A percentile compares a stretch with the other conserved stretches of the same genome.
These are phyloP conservation scores for Acacia concinna DNA, from an alignment of 331 rosid species.

Conservation along the genomic window DNA sequence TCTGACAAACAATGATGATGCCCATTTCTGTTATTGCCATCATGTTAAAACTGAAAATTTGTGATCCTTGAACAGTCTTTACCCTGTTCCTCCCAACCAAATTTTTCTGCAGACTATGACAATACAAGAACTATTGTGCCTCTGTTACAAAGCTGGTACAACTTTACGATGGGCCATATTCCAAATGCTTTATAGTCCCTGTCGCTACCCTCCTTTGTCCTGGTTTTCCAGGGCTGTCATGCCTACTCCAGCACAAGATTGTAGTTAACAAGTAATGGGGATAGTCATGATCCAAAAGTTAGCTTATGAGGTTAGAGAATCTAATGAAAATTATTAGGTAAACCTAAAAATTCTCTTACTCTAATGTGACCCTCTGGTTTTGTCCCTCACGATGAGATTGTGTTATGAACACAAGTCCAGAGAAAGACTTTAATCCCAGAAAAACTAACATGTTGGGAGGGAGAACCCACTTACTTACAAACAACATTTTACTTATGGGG, in stretches of 20 bases:
- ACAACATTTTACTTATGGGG: too few species aligned
- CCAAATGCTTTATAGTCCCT: neutral
- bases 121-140: neutral
- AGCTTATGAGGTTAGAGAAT: neutral
- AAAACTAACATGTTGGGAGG: neutral
- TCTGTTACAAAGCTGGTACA: neutral
- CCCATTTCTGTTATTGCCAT: neutral
- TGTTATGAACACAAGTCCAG: neutral
- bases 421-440: too few species aligned
- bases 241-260: neutral
- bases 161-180: neutral
- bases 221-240: neutral
- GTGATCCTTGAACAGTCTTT: neutral
- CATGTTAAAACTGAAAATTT: neutral
- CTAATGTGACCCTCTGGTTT: neutral
- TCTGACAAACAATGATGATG: slow-evolving; percentile 25
- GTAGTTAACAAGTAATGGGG: neutral
- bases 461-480: too few species aligned
- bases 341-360: neutral
- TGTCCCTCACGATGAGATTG: neutral
- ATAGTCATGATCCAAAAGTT: neutral
- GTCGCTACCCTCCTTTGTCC: neutral
- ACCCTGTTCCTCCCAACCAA: neutral
- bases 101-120: neutral
- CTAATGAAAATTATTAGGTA: neutral